A percentile compares a stretch with the other conserved stretches of the same genome.
Conservation (phyloP, 352 stramenopile species). For the Phytophthora sojae region DNA sequence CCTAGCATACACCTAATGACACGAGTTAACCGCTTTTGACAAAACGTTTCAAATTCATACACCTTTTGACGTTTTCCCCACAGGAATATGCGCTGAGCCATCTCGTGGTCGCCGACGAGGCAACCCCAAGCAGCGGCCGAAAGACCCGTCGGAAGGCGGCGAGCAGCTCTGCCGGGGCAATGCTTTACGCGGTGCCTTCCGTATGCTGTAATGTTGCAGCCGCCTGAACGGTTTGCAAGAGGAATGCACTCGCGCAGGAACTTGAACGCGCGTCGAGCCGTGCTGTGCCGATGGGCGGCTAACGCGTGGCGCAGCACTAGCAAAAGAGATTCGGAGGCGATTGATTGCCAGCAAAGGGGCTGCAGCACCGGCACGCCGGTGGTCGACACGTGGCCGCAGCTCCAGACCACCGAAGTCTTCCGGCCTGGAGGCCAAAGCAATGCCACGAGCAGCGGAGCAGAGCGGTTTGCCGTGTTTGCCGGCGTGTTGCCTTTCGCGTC, state of each 20-base stretch:
- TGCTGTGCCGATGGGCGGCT: slow-evolving; percentile 2
- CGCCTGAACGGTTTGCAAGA: background rate
- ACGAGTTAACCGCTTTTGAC: too few species aligned
- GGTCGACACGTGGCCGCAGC: slow-evolving; percentile 24
- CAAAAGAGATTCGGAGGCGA: slow-evolving; percentile 24
- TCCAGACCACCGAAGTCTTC: slow-evolving; percentile 1
- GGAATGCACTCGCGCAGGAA: slow-evolving; percentile 3
- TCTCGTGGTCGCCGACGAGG: slow-evolving; percentile 21
- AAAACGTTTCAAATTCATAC: too few species aligned
- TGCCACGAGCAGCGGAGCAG: too few species aligned
- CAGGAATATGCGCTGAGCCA: slow-evolving; percentile 38
- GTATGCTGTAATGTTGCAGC: background rate
- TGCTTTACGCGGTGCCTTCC: background rate
- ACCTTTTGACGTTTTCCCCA: too few species aligned
- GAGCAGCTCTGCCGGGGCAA: background rate
- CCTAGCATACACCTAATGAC: too few species aligned
- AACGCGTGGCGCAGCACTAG: slow-evolving; percentile 13
- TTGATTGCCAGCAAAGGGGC: slow-evolving; percentile 15
- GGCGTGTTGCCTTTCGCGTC: slow-evolving; percentile 23
- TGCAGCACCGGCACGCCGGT: slow-evolving; percentile 14
- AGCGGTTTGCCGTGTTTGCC: background rate
- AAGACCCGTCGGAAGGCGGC: slow-evolving; percentile 5
- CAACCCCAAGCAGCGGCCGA: slow-evolving; percentile 27
- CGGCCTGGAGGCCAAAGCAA: too few species aligned
- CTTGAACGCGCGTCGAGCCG: slow-evolving; percentile 10